Evolutionary conservation across 441 rosid species (phyloP), one percentile per base, ranked within the genome.

Genomic region (Populus hybrid): DNA sequence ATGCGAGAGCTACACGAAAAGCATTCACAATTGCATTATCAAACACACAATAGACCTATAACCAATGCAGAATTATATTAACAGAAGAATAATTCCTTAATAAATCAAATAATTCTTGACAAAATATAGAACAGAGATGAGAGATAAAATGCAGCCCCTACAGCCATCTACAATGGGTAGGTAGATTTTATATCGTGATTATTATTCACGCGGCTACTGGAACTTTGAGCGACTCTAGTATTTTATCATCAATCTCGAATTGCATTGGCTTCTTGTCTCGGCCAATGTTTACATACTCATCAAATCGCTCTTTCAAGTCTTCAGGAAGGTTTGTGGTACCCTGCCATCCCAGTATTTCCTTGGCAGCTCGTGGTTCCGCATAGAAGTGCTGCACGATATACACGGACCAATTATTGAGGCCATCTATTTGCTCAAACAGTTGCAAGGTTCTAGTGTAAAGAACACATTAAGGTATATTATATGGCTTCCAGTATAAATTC

Each of bases 291-390:
- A 91, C 88, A 53, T 93, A 92, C 88, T 91, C 98, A 3, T 88
- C 90, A 63, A 77, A 92, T 75, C 92, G 81, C 83, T 95, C 99
- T 84, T 91, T 93, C 83, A 91, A 85, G 88, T 95, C 98, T 75
- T 86, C 88, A n/a, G 91, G 93, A 65, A 95, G 92, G 86, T 91
- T 88, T 4, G 98, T 92, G 71, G 82, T 74, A 71, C 88, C 74
- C 38, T 79, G 77, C 96, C 98, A 93, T 68, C 98, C 98, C 78
- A 94, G 71, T n/a, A 88, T 84, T 46, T 90, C 93, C 85, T 92
- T 91, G 7, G 99, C 99, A 23, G 98, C 96, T 84, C 97, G 86
- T 68, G 99, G 99, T 82, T 93, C 95, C 16, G 99, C 87, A 40
- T 93, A 95, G 83, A 95, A 93, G 76, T 95, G 99, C 96, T 95